Evolutionary conservation across 306 rosid genomes (phyloP).

Genomic region (Inga laurina): DNA sequence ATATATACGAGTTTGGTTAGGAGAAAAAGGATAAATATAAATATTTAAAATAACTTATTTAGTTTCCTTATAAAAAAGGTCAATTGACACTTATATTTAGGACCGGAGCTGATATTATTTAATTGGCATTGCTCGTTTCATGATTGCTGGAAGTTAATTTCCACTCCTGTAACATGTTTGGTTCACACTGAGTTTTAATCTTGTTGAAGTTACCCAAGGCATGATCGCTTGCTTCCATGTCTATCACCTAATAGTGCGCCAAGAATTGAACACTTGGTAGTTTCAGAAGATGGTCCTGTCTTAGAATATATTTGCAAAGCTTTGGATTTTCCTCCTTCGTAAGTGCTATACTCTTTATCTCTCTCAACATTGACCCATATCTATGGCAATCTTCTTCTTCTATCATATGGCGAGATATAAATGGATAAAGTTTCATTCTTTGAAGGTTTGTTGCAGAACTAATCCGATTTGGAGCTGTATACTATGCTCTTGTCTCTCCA

Average conservation of each 20-base stretch:
- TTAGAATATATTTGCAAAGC: constrained; percentile 70
- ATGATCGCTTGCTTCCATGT: constrained; percentile 87
- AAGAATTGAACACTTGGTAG: constrained; percentile 83
- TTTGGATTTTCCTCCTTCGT: constrained; percentile 86
- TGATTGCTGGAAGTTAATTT: constrained; percentile 9
- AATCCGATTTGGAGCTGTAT: constrained; percentile 85
- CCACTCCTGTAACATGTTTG: not conserved
- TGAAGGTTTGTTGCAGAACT: constrained; percentile 90
- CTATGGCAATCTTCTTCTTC: constrained; percentile 8
- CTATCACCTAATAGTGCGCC: constrained; percentile 63
- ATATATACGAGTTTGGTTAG: too few relatives aligned
- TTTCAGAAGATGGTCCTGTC: constrained; percentile 71
- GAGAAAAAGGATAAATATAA: too few relatives aligned
- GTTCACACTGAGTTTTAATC: constrained; percentile 30
- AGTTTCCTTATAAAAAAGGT: too few relatives aligned
- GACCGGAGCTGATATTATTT: not conserved
- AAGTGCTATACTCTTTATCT: constrained; percentile 38
- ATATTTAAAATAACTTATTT: too few relatives aligned
- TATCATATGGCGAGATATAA: constrained; percentile 19
- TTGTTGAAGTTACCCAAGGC: constrained; percentile 59
- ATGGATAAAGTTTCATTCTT: constrained; percentile 38
- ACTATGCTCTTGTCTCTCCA: constrained; percentile 89
- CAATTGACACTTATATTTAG: too few relatives aligned
- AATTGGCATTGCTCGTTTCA: not conserved
- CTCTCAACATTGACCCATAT: constrained; percentile 1